Evolutionary conservation across 306 rosid genomes (phyloP).

Genomic region (Corylus avellana): DNA sequence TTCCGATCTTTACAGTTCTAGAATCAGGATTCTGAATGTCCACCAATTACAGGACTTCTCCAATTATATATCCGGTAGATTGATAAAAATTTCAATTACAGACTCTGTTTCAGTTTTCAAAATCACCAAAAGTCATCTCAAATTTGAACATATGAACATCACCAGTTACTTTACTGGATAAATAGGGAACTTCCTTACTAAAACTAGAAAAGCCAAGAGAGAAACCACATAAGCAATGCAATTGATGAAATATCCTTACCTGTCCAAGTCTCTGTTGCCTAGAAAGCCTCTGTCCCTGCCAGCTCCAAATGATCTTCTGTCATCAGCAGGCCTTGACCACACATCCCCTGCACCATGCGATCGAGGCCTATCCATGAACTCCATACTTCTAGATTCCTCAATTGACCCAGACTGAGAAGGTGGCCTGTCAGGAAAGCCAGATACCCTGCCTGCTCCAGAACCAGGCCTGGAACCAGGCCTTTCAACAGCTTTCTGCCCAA

Average conservation of each 20-base stretch:
- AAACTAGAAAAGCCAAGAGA: background rate
- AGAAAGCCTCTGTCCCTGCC: constrained; percentile 77
- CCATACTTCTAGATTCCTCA: constrained; percentile 74
- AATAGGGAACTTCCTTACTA: background rate
- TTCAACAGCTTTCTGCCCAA: constrained; percentile 84
- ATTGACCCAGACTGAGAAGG: constrained; percentile 73
- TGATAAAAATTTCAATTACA: background rate
- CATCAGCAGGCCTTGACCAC: constrained; percentile 71
- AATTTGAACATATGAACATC: background rate
- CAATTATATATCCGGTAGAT: background rate
- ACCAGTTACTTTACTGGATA: background rate
- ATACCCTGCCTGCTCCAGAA: constrained; percentile 66
- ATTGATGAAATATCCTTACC: constrained; percentile 48
- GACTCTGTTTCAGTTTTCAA: background rate
- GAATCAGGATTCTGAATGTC: background rate
- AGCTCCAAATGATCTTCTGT: constrained; percentile 68
- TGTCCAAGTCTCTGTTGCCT: constrained; percentile 64
- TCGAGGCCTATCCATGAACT: constrained; percentile 67
- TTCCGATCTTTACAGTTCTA: background rate
- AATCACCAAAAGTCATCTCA: background rate
- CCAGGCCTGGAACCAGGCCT: constrained; percentile 86
- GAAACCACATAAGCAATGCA: constrained; percentile 14
- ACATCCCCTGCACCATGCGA: constrained; percentile 78
- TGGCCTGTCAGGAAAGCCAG: constrained; percentile 60
- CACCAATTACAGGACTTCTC: background rate